Percentiles rank a stretch among this genome's conserved stretches.
Conservation (phyloP, 2,329 filamentous ascomycete species). For the Falciphora oryzae region DNA sequence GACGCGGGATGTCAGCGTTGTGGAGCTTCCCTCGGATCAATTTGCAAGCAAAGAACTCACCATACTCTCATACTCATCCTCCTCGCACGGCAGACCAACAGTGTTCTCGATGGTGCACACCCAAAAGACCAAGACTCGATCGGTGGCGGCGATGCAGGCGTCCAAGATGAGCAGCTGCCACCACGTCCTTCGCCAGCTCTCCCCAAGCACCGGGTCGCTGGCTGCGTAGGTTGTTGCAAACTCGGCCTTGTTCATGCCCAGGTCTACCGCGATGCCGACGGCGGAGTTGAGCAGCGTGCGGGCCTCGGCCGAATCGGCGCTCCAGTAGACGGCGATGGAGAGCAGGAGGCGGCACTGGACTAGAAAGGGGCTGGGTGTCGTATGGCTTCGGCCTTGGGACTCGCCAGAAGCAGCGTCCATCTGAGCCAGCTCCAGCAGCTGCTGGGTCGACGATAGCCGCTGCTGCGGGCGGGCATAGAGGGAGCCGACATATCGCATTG, state of each 20-base stretch:
- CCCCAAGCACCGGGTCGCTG: slow-evolving; percentile 42
- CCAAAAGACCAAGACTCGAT: slow-evolving; percentile 22
- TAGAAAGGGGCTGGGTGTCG: slow-evolving; percentile 20
- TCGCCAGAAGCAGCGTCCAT: background rate
- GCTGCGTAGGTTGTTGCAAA: slow-evolving; percentile 45
- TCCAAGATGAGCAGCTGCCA: slow-evolving; percentile 64
- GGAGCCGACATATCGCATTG: slow-evolving; percentile 3
- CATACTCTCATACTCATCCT: slow-evolving; percentile 43
- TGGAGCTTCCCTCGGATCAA: background rate
- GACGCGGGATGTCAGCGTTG: no score
- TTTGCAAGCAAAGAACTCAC: slow-evolving; percentile 22
- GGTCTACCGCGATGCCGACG: slow-evolving; percentile 50
- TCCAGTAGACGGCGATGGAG: slow-evolving; percentile 31
- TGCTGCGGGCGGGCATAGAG: background rate
- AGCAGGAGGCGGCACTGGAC: slow-evolving; percentile 32
- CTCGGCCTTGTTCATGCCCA: slow-evolving; percentile 52
- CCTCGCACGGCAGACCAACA: slow-evolving; percentile 59
- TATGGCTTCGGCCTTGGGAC: background rate
- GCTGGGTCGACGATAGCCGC: background rate
- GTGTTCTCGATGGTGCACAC: slow-evolving; percentile 40
- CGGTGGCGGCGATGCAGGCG: slow-evolving; percentile 33
- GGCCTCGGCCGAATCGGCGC: slow-evolving; percentile 17
- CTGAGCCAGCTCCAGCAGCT: background rate
- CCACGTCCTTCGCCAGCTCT: slow-evolving; percentile 65
- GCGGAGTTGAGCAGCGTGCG: slow-evolving; percentile 37